These are phyloP conservation scores for Rhipidocladum racemiflorum DNA, from an alignment of 176 grass and related monocot genomes.

Conservation along the genomic window DNA sequence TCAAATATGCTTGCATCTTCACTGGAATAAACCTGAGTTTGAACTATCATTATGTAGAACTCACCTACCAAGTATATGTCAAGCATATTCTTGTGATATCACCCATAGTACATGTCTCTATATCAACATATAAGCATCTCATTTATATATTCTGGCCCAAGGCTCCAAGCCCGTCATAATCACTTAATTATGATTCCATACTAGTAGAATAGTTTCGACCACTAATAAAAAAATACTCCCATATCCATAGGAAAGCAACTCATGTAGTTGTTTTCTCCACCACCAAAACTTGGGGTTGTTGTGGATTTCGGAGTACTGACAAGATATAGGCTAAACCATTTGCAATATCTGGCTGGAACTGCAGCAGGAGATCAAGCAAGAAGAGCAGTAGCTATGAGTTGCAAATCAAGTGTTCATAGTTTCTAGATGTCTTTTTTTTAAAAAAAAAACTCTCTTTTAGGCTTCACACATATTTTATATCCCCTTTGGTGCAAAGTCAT, in stretches of 20 bases:
- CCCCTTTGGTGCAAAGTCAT: no score
- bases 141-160: not conserved
- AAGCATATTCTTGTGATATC: slow-evolving; percentile 36
- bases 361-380: not conserved
- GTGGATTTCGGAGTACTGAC: slow-evolving; percentile 1
- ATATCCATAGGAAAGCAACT: slow-evolving; percentile 19
- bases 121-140: not conserved
- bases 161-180: not conserved
- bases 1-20: slow-evolving; percentile 21
- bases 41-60: not conserved
- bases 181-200: slow-evolving; percentile 24
- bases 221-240: not conserved
- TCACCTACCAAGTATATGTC: slow-evolving; percentile 20
- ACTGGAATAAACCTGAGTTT: slow-evolving; percentile 28
- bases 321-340: not conserved
- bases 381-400: not conserved
- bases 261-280: not conserved
- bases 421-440: no score
- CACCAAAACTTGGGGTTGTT: slow-evolving; percentile 18
- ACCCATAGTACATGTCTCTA: not conserved
- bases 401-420: no score
- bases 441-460: no score
- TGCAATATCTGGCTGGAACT: slow-evolving; percentile 1
- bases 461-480: no score
- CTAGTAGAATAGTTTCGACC: not conserved